Conservation (phyloP, 2,329 filamentous ascomycete species). For the Leptographium procerum region DNA sequence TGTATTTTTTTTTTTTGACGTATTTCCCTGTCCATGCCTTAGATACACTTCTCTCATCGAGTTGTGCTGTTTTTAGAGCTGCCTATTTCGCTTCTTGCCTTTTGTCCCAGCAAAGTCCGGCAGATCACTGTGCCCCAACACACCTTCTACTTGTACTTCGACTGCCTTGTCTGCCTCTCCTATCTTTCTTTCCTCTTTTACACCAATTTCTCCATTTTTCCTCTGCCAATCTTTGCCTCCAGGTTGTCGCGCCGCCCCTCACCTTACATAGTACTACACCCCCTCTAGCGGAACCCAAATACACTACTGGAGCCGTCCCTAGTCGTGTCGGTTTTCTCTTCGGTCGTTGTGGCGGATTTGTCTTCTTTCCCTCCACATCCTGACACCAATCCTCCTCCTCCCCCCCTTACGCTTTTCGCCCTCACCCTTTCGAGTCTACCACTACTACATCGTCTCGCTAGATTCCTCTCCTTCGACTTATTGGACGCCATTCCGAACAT, state of each 20-base stretch:
- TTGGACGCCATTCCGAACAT: not conserved
- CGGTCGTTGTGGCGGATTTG: constrained; percentile 10
- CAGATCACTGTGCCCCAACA: not conserved
- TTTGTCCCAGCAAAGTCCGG: not conserved
- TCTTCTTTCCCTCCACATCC: not conserved
- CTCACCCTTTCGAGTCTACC: not conserved
- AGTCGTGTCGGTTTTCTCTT: constrained; percentile 3
- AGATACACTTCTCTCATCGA: not conserved
- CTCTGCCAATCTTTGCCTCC: constrained; percentile 1
- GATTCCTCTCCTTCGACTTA: not conserved
- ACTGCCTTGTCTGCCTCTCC: not conserved
- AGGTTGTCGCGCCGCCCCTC: constrained; percentile 1
- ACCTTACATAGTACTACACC: not conserved
- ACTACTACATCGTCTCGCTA: not conserved
- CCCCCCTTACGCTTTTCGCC: not conserved
- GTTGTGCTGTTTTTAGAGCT: not conserved
- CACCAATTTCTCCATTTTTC: not conserved
- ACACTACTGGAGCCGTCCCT: not conserved
- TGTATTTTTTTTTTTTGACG: not conserved
- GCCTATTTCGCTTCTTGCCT: not conserved
- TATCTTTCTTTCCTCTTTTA: constrained; percentile 1
- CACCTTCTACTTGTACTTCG: not conserved
- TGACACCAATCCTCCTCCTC: not conserved
- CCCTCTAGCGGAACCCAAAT: not conserved
- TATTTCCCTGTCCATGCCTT: not conserved